Evolutionary conservation across 179 eudicot genomes (phyloP).

Genomic region (Beta corolliflora): DNA sequence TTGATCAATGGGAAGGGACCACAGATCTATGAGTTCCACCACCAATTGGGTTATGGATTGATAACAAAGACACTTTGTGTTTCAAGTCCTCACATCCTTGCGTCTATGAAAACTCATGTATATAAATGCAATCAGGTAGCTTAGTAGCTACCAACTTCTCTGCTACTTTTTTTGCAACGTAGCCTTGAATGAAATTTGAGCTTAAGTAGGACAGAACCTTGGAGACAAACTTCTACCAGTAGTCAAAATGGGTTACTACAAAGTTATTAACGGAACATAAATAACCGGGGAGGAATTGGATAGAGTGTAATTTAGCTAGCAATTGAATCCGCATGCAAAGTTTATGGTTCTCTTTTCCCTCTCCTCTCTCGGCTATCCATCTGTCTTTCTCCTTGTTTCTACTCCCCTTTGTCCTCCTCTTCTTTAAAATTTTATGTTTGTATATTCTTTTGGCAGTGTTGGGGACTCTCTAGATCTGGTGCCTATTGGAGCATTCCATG

Average conservation of each 20-base stretch:
- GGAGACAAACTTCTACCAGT: no score
- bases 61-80: no score
- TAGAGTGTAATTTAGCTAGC: background rate
- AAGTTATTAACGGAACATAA: no score
- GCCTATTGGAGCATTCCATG: constrained; percentile 92
- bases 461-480: constrained; percentile 96
- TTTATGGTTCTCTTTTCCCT: background rate
- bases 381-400: background rate
- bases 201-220: no score
- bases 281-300: background rate
- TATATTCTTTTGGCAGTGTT: constrained; percentile 44
- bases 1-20: no score
- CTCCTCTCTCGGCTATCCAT: background rate
- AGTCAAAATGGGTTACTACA: no score
- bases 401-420: background rate
- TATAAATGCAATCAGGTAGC: background rate
- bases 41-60: no score
- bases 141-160: background rate
- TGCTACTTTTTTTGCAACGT: background rate
- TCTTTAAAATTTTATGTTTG: background rate
- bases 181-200: background rate
- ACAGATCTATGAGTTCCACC: no score
- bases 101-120: background rate
- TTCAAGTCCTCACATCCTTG: background rate
- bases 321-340: background rate